These are phyloP conservation scores for Parastagonospora nodorum DNA, from an alignment of 2,329 filamentous ascomycete species.

Conservation along the genomic window DNA sequence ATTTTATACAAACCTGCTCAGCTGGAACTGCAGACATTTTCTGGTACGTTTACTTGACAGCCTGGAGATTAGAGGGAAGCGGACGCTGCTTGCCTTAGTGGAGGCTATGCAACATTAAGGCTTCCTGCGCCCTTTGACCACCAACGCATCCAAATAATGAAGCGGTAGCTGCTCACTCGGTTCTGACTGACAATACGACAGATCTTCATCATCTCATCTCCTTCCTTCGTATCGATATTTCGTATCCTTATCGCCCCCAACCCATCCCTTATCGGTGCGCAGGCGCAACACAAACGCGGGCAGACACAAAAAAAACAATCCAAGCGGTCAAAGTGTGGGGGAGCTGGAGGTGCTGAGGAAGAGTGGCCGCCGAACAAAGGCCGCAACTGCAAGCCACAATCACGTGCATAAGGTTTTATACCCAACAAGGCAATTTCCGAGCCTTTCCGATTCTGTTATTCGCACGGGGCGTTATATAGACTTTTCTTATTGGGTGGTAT, in stretches of 20 bases:
- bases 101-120: not conserved
- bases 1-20: conserved; percentile 4
- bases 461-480: conserved; percentile 8
- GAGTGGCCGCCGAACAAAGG: conserved; percentile 2
- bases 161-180: not conserved
- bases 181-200: conserved; percentile 11
- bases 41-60: conserved; percentile 9
- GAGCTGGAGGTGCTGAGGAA: not conserved
- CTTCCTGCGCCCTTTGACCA: not conserved
- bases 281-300: conserved; percentile 12
- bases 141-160: conserved; percentile 2
- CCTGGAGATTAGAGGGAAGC: not conserved
- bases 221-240: not conserved
- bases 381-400: conserved; percentile 6
- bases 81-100: not conserved
- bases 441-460: conserved; percentile 13
- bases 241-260: conserved; percentile 7
- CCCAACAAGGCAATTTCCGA: conserved; percentile 24
- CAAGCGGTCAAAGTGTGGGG: not conserved
- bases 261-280: conserved; percentile 13
- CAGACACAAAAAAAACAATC: conserved; percentile 6
- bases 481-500: conserved; percentile 10
- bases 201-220: conserved; percentile 9
- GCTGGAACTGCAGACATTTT: conserved; percentile 19
- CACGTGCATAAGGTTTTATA: conserved; percentile 17